phyloP scores from a whole-genome alignment of 75 land plant species.

The Cupressus sempervirens region DNA sequence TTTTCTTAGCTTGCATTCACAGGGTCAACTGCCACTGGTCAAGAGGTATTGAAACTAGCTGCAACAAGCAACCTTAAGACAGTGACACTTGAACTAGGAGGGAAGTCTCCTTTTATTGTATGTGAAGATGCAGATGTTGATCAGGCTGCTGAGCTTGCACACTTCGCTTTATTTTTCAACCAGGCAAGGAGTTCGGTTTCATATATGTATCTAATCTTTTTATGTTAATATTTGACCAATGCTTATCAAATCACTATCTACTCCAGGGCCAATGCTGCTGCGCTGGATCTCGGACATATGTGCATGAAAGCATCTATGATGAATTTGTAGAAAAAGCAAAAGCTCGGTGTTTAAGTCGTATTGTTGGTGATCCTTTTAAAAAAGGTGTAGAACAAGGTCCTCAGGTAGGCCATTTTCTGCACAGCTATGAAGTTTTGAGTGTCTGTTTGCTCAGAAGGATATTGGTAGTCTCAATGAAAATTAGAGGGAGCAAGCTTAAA shows the following conservation, averaged over 20 bases:
- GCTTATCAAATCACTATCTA: not conserved
- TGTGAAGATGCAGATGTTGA: constrained; percentile 55
- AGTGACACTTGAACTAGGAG: constrained; percentile 55
- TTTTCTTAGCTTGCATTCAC: constrained; percentile 38
- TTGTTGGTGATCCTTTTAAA: constrained; percentile 53
- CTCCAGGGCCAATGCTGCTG: constrained; percentile 48
- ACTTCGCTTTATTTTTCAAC: constrained; percentile 56
- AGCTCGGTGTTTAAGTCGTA: constrained; percentile 26
- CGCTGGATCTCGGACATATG: constrained; percentile 56
- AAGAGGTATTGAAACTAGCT: constrained; percentile 27
- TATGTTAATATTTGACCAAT: not conserved
- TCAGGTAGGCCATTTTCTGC: constrained; percentile 27
- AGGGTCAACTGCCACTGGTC: constrained; percentile 45
- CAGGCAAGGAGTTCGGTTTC: constrained; percentile 13
- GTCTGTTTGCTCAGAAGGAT: not conserved
- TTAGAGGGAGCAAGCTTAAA: not conserved
- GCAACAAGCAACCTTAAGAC: constrained; percentile 47
- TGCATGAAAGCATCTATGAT: constrained; percentile 51
- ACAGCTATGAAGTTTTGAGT: not conserved
- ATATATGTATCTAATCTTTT: not conserved
- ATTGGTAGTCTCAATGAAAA: not conserved
- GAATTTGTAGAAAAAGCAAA: constrained; percentile 55
- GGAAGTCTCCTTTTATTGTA: constrained; percentile 52
- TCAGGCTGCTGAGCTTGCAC: constrained; percentile 50
- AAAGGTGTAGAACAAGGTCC: constrained; percentile 54